Evolutionary conservation across 2,329 filamentous ascomycete species (phyloP).

Genomic region (Alternaria hordeiaustralica): DNA sequence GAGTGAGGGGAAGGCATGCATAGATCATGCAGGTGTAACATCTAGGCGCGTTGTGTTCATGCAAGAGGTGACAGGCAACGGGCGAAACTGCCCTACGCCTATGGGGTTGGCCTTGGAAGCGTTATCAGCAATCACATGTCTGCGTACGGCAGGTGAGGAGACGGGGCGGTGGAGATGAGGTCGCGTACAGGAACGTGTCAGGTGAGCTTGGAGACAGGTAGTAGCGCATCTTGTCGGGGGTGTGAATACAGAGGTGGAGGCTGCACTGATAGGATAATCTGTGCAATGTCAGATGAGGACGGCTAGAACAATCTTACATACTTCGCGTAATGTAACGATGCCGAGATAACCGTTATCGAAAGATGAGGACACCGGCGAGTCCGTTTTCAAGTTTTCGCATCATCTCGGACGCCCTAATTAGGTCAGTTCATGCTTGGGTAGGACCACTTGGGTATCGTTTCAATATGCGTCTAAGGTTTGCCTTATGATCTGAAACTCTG

Average conservation of each 20-base stretch:
- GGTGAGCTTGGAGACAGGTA: neutral
- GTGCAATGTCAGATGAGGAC: slow-evolving; percentile 2
- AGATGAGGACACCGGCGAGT: neutral
- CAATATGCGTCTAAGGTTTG: neutral
- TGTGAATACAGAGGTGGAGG: neutral
- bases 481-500: slow-evolving; percentile 12
- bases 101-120: neutral
- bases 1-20: slow-evolving; percentile 16
- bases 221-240: slow-evolving; percentile 1
- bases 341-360: slow-evolving; percentile 12
- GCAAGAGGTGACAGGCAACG: neutral
- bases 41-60: slow-evolving; percentile 22
- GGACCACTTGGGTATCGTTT: neutral
- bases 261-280: neutral
- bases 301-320: slow-evolving; percentile 4
- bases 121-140: neutral
- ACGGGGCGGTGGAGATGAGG: neutral
- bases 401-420: neutral
- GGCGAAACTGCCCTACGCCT: slow-evolving; percentile 3
- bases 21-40: slow-evolving; percentile 26
- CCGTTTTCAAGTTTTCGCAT: neutral
- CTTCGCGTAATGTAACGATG: slow-evolving; percentile 5
- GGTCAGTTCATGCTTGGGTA: neutral
- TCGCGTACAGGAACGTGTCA: neutral
- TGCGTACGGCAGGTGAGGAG: slow-evolving; percentile 1